These are phyloP conservation scores for Dacryopinax spathularia DNA, from an alignment of 768 basidiomycete species.

Conservation along the genomic window DNA sequence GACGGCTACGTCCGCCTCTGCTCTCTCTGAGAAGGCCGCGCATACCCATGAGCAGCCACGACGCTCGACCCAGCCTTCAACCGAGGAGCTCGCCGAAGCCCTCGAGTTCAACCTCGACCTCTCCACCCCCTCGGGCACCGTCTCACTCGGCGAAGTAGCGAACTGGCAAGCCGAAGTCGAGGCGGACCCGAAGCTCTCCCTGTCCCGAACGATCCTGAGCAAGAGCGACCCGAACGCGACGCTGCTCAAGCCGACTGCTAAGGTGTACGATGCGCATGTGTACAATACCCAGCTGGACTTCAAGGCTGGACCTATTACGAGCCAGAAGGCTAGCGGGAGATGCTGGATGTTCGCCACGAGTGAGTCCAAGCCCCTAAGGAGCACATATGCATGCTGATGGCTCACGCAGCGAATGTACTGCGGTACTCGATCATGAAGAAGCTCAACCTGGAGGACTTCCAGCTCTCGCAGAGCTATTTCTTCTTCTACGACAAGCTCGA, in stretches of 20 bases:
- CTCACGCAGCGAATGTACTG: conserved; percentile 32
- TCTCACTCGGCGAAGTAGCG: background rate
- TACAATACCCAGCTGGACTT: conserved; percentile 73
- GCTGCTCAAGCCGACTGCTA: conserved; percentile 47
- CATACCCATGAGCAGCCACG: background rate
- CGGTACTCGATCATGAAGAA: conserved; percentile 75
- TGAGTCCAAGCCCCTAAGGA: conserved; percentile 29
- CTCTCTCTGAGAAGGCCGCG: background rate
- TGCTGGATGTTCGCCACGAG: conserved; percentile 96
- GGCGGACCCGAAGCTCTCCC: conserved; percentile 16
- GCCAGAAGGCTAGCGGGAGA: conserved; percentile 76
- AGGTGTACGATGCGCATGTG: conserved; percentile 52
- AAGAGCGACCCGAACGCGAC: conserved; percentile 52
- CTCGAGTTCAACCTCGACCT: background rate
- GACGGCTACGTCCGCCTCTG: background rate
- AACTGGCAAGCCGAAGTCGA: background rate
- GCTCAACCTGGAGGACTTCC: conserved; percentile 73
- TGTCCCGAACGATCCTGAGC: conserved; percentile 62
- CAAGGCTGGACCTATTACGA: conserved; percentile 70
- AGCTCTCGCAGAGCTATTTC: conserved; percentile 77
- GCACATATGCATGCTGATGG: background rate
- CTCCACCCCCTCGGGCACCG: background rate
- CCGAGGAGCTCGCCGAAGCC: background rate
- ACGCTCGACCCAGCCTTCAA: background rate
- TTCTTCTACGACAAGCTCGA: conserved; percentile 97